phyloP scores from a whole-genome alignment of 441 rosid genomes.

The Flueggea neowawraea region DNA sequence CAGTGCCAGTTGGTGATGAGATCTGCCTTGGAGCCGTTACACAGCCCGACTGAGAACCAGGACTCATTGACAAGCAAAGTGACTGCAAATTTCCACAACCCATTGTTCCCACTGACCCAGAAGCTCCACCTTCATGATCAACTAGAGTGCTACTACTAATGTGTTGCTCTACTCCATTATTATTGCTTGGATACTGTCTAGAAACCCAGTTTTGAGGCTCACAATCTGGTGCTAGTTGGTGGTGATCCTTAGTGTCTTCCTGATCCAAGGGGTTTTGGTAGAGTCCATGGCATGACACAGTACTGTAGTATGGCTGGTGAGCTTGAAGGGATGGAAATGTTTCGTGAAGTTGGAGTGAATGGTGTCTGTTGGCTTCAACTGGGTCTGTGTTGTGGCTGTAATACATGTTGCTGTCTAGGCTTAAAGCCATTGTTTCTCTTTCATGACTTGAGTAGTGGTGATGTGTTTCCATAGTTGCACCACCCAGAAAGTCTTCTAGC shows the following conservation, averaged over 20 bases:
- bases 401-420: conserved; percentile 52
- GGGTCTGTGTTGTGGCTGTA: conserved; percentile 37
- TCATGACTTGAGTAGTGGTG: conserved; percentile 35
- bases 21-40: conserved; percentile 62
- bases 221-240: conserved; percentile 20
- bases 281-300: conserved; percentile 26
- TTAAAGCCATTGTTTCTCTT: conserved; percentile 53
- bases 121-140: conserved; percentile 29
- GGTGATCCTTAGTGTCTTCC: conserved; percentile 23
- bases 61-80: conserved; percentile 97
- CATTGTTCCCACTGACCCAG: conserved; percentile 45
- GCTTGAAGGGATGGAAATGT: conserved; percentile 14
- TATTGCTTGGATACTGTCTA: conserved; percentile 30
- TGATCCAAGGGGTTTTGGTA: conserved; percentile 31
- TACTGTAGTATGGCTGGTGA: conserved; percentile 30
- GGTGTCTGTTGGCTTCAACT: conserved; percentile 28
- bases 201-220: conserved; percentile 45
- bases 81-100: conserved; percentile 78
- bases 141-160: conserved; percentile 23
- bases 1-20: conserved; percentile 37
- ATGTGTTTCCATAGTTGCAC: conserved; percentile 48
- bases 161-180: conserved; percentile 31
- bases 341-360: conserved; percentile 37
- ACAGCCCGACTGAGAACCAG: conserved; percentile 95
- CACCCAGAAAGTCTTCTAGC: conserved; percentile 71